phyloP scores from a whole-genome alignment of 2,329 filamentous ascomycete genomes.

The Xylariales sp. region DNA sequence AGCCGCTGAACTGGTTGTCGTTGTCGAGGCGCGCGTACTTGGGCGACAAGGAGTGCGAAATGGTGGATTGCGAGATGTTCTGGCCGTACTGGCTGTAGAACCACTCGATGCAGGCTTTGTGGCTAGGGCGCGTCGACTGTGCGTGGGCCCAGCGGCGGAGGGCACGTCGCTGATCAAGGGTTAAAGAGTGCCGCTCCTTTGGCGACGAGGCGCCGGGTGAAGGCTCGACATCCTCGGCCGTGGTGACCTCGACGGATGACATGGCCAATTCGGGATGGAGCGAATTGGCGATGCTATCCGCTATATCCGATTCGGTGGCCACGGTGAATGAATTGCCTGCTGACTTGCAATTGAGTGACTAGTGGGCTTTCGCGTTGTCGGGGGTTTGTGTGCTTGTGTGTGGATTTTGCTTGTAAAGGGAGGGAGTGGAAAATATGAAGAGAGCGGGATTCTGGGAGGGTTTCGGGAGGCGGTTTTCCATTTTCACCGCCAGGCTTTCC shows the following conservation, averaged over 20 bases:
- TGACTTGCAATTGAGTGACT: background rate
- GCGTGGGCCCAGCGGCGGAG: constrained; percentile 56
- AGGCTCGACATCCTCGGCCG: background rate
- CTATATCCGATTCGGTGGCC: constrained; percentile 9
- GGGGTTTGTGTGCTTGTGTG: constrained; percentile 1
- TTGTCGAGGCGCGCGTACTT: constrained; percentile 59
- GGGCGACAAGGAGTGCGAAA: constrained; percentile 57
- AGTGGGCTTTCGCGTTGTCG: constrained; percentile 8
- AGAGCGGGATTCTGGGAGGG: constrained; percentile 3
- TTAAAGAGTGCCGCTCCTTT: constrained; percentile 55
- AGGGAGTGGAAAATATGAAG: constrained; percentile 5
- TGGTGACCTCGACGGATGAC: constrained; percentile 8
- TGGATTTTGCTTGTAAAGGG: constrained; percentile 8
- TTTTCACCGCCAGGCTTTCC: too few species aligned
- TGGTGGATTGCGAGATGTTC: constrained; percentile 58
- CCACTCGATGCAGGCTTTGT: constrained; percentile 61
- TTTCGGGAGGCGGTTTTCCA: too few species aligned
- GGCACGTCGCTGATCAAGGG: constrained; percentile 57
- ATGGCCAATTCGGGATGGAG: constrained; percentile 7
- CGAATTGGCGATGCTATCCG: constrained; percentile 5
- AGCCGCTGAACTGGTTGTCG: constrained; percentile 58
- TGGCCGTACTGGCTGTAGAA: constrained; percentile 54
- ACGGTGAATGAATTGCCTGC: constrained; percentile 6
- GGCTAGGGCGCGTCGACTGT: constrained; percentile 51
- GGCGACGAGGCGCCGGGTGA: constrained; percentile 21